A percentile compares a stretch with the other conserved stretches of the same genome.
phyloP scores from a whole-genome alignment of 1,139 yeast genomes.

The Suhomyces chickasaworum region DNA sequence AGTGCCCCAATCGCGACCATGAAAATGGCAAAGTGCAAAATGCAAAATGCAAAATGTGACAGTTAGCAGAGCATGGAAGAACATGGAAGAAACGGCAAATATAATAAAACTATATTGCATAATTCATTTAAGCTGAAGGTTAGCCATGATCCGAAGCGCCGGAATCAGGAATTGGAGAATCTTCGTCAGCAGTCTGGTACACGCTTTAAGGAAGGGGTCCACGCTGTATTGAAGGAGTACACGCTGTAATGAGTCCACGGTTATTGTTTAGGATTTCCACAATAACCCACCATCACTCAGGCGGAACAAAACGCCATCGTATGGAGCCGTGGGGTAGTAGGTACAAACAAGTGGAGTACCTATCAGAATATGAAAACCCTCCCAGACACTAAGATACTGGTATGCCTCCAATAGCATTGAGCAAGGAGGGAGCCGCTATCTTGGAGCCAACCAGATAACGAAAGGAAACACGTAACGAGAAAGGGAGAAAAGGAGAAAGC shows the following conservation, averaged over 20 bases:
- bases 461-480: too few relatives aligned
- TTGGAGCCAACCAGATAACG: too few relatives aligned
- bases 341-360: not conserved
- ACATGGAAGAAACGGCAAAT: too few relatives aligned
- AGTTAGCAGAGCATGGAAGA: not conserved
- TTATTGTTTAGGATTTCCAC: not conserved
- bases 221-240: too few relatives aligned
- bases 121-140: too few relatives aligned
- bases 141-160: too few relatives aligned
- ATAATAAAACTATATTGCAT: too few relatives aligned
- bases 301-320: not conserved
- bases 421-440: too few relatives aligned
- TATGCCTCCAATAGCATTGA: not conserved
- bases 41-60: not conserved
- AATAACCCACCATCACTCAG: not conserved
- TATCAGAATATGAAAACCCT: too few relatives aligned
- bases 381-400: not conserved
- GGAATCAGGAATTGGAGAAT: too few relatives aligned
- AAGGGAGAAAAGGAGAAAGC: too few relatives aligned
- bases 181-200: not conserved
- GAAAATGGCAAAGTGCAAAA: not conserved
- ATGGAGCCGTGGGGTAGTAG: not conserved
- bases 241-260: not conserved
- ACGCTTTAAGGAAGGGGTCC: too few relatives aligned
- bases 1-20: not conserved